Evolutionary conservation across 2,329 filamentous ascomycete species (phyloP), one percentile per base, ranked within the genome.

Genomic region (Sarocladiaceae sp.): DNA sequence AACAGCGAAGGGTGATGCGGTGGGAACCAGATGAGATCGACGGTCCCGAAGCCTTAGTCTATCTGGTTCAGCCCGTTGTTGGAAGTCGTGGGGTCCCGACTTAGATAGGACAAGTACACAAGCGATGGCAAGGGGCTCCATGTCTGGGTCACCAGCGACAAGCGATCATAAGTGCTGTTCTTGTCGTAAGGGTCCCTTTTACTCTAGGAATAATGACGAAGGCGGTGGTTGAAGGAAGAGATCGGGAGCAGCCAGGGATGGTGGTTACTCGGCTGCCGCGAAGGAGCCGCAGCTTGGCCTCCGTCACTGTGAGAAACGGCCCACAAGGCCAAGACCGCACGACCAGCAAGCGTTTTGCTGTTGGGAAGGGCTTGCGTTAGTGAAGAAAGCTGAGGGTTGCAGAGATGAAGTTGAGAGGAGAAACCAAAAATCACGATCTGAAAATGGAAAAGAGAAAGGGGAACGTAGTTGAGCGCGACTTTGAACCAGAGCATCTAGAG

Each of bases 291-390:
- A 12, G 37, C 37, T 41, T 41, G 37, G 37, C 37, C 20, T 29
- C 37, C 37, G 37, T 41, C 37, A 41, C 37, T 21, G 29, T 13
- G 37, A 29, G 34, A 24, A 41, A 16, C 5, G 37, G 23, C 29
- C 37, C 37, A 41, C 37, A 41, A 41, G 37, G 37, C 37, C 37
- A 41, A 41, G 37, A 41, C 23, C 12, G 13, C 13, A 29, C 9
- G 26, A 29, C 7, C 7, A 7, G 26, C 7, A 29, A 9, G 26
- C 13, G 26, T 29, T 29, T 7, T 33, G 31, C 31, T 33, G n/a
- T 35, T 19, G 6, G 15, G 33, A 20, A 13, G 33, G 26, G 9
- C 16, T 35, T 18, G 16, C 33, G 19, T 35, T 35, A 35, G 33
- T 6, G 33, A 35, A 18, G 33, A 13, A 15, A 4, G 33, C n/a